Percentiles rank a stretch among this genome's conserved stretches.
These are phyloP conservation scores for Russula compacta DNA, from an alignment of 768 basidiomycete genomes.

Conservation along the genomic window DNA sequence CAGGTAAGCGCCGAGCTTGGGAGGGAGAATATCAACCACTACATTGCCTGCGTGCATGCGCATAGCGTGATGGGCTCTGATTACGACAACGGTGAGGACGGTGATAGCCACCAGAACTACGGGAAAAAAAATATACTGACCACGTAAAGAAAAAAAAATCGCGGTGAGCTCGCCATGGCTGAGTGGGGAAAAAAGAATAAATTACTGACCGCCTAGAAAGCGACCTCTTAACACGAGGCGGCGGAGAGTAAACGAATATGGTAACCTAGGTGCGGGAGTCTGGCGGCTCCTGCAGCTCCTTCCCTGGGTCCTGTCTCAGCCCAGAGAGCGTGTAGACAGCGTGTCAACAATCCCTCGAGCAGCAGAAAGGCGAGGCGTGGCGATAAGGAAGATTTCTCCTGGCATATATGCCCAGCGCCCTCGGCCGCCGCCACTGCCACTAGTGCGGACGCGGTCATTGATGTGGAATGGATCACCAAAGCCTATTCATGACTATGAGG, in stretches of 20 bases:
- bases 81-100: constrained; percentile 8
- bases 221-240: constrained; percentile 18
- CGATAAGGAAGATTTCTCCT: constrained; percentile 39
- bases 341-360: constrained; percentile 48
- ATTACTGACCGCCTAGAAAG: constrained; percentile 17
- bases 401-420: constrained; percentile 5
- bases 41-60: constrained; percentile 18
- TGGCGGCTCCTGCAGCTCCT: constrained; percentile 41
- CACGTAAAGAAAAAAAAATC: constrained; percentile 16
- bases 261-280: constrained; percentile 36
- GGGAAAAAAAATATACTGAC: constrained; percentile 9
- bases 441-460: constrained; percentile 3
- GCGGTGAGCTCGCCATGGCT: constrained; percentile 14
- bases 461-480: neutral
- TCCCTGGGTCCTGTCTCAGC: constrained; percentile 57
- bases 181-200: constrained; percentile 21
- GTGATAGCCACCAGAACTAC: neutral
- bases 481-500: neutral
- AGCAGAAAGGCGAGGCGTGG: constrained; percentile 40
- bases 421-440: constrained; percentile 8
- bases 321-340: constrained; percentile 55
- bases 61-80: constrained; percentile 25
- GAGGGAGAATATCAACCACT: constrained; percentile 20
- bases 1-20: constrained; percentile 38
- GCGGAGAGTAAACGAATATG: constrained; percentile 17